Evolutionary conservation across 73 alveolate species (phyloP).

Genomic region (Symbiodinium natans): DNA sequence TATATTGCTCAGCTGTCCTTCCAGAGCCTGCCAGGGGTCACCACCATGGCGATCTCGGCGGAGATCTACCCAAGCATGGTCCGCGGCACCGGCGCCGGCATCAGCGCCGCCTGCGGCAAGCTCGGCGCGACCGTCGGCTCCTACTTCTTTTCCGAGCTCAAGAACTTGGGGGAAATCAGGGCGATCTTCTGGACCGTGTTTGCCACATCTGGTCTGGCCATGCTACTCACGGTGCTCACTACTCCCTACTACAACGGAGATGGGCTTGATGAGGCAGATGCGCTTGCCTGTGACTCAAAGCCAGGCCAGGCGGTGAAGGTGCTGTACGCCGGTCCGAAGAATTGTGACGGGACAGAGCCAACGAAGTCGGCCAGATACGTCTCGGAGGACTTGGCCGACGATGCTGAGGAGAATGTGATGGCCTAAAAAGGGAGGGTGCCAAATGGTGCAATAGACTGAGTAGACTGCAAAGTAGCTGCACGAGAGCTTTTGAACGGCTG

Average conservation of each 20-base stretch:
- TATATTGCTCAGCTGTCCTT: conserved; percentile 35
- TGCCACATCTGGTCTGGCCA: conserved; percentile 23
- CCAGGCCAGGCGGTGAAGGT: conserved; percentile 26
- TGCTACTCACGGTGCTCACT: conserved; percentile 22
- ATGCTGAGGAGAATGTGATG: too few relatives aligned
- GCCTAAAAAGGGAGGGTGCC: too few relatives aligned
- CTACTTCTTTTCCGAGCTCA: conserved; percentile 38
- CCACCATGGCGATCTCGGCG: conserved; percentile 53
- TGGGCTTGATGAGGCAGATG: conserved; percentile 41
- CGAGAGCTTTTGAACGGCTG: background rate
- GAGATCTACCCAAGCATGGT: conserved; percentile 85
- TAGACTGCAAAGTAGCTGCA: too few relatives aligned
- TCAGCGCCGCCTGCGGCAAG: conserved; percentile 69
- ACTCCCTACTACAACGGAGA: conserved; percentile 58
- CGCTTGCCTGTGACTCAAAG: conserved; percentile 29
- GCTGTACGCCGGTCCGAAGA: background rate
- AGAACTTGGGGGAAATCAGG: background rate
- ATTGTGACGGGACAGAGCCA: too few relatives aligned
- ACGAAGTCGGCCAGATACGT: too few relatives aligned
- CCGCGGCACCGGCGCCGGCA: conserved; percentile 74
- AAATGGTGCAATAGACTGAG: too few relatives aligned
- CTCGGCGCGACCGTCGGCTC: conserved; percentile 56
- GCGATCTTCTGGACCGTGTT: conserved; percentile 37
- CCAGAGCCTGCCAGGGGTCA: conserved; percentile 84
- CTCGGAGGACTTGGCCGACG: too few relatives aligned